These are phyloP conservation scores for Starmera stellimalicola DNA, from an alignment of 1,139 yeast species.

Conservation along the genomic window DNA sequence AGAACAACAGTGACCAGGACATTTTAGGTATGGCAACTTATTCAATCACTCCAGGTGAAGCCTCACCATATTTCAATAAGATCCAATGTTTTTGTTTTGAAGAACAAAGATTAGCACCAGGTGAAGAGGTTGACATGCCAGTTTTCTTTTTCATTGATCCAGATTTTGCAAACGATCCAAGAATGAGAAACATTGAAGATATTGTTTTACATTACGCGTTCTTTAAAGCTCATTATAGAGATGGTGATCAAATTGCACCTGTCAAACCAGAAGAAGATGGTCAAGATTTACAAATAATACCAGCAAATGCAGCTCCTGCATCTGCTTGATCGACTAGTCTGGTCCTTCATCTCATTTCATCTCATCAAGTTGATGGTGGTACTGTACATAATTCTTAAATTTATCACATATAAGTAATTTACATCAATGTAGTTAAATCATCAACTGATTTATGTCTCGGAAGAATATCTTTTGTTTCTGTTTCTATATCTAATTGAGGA, in stretches of 20 bases:
- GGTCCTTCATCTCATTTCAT: no score
- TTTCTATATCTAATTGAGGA: no score
- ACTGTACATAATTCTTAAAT: no score
- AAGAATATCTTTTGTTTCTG: no score
- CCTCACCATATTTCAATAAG: conserved; percentile 91
- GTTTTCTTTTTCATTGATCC: conserved; percentile 97
- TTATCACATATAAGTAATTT: no score
- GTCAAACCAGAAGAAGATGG: conserved; percentile 17
- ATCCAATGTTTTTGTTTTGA: conserved; percentile 98
- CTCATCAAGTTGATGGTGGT: no score
- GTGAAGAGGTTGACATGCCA: conserved; percentile 99
- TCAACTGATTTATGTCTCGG: no score
- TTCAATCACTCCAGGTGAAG: conserved; percentile 92
- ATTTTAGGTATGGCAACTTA: conserved; percentile 98
- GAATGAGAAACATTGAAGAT: conserved; percentile 85
- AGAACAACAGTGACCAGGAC: conserved; percentile 76
- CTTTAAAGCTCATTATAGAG: conserved; percentile 44
- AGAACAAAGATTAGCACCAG: conserved; percentile 87
- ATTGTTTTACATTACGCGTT: conserved; percentile 88
- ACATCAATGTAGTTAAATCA: no score
- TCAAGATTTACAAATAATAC: conserved; percentile 4
- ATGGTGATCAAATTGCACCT: conserved; percentile 16
- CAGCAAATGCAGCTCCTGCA: no score
- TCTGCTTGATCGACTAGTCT: no score
- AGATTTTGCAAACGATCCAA: conserved; percentile 90